These are phyloP conservation scores for Penicillium argentinense DNA, from an alignment of 495 filamentous ascomycete genomes.

Conservation along the genomic window DNA sequence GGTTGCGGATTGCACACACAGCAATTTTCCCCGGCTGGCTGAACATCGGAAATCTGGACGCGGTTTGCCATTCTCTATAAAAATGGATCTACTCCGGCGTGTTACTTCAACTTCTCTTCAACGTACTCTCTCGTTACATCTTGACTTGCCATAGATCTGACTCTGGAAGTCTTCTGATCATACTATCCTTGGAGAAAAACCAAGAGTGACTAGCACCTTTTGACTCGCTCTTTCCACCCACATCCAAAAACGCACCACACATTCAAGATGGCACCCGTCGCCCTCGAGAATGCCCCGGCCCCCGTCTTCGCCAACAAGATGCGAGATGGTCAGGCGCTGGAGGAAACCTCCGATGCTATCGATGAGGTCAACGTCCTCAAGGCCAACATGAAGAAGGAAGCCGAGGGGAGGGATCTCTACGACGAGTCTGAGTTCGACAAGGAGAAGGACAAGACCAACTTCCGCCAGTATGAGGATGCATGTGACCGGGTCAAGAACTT, in stretches of 20 bases:
- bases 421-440: slow-evolving; percentile 67
- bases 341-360: slow-evolving; percentile 75
- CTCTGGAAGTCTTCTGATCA: background rate
- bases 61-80: slow-evolving; percentile 23
- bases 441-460: slow-evolving; percentile 77
- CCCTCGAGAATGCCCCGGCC: slow-evolving; percentile 24
- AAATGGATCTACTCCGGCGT: slow-evolving; percentile 13
- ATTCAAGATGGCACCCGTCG: slow-evolving; percentile 36
- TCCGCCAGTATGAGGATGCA: slow-evolving; percentile 76
- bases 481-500: slow-evolving; percentile 80
- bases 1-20: slow-evolving; percentile 1
- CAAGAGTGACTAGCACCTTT: no score
- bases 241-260: slow-evolving; percentile 1
- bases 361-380: slow-evolving; percentile 81
- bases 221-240: background rate
- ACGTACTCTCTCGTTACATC: background rate
- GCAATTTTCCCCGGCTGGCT: slow-evolving; percentile 4
- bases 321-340: slow-evolving; percentile 71
- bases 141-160: background rate
- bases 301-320: slow-evolving; percentile 31
- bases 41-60: slow-evolving; percentile 24
- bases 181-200: background rate
- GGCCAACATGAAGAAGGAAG: slow-evolving; percentile 46
- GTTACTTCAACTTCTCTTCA: background rate
- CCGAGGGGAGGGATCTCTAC: slow-evolving; percentile 54